These are phyloP conservation scores for Fusarium austroafricanum DNA, from an alignment of 2,329 filamentous ascomycete genomes.

Conservation along the genomic window DNA sequence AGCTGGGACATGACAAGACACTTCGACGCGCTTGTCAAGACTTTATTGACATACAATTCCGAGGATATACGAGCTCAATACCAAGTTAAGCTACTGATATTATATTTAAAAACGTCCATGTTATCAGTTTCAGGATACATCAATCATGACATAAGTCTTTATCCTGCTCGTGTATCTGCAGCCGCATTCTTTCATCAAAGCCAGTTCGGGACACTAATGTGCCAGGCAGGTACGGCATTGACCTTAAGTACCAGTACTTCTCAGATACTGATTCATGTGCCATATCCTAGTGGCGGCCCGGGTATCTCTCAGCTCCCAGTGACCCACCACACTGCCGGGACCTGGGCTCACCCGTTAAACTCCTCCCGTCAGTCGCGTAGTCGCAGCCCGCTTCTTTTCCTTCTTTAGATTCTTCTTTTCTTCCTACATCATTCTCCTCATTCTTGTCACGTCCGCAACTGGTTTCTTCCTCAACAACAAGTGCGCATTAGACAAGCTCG, in stretches of 20 bases:
- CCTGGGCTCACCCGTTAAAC: constrained; percentile 43
- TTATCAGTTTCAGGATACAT: neutral
- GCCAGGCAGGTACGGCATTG: constrained; percentile 28
- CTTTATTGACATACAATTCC: neutral
- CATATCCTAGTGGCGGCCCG: neutral
- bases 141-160: neutral
- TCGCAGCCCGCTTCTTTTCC: constrained; percentile 42
- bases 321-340: constrained; percentile 44
- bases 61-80: neutral
- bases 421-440: constrained; percentile 33
- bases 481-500: neutral
- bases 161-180: constrained; percentile 4
- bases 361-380: constrained; percentile 44
- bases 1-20: constrained; percentile 39
- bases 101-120: neutral
- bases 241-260: constrained; percentile 22
- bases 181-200: neutral
- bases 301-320: constrained; percentile 21
- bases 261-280: constrained; percentile 21
- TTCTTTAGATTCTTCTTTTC: constrained; percentile 34
- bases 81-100: neutral
- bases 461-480: neutral
- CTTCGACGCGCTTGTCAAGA: constrained; percentile 21
- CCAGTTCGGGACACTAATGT: constrained; percentile 23
- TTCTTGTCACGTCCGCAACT: constrained; percentile 23